Conservation (phyloP, 2,329 filamentous ascomycete species). For the Fonsecaea erecta region DNA sequence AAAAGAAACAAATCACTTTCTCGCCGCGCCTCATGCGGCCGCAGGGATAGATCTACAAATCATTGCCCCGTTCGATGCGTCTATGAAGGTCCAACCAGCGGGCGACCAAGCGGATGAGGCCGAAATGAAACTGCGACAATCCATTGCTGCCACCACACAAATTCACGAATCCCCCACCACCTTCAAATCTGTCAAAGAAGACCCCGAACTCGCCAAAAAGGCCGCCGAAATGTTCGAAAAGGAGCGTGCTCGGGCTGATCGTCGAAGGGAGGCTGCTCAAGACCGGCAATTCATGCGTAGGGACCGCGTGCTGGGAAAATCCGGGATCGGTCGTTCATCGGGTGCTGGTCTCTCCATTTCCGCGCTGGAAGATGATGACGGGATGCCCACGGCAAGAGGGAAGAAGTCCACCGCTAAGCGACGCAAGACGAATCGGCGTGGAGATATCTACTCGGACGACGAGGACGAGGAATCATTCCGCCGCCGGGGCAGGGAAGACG, state of each 20-base stretch:
- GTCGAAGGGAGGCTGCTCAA: conserved; percentile 60
- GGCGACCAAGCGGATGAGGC: conserved; percentile 63
- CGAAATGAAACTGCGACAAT: conserved; percentile 64
- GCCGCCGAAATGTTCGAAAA: conserved; percentile 65
- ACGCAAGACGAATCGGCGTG: conserved; percentile 50
- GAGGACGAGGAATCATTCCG: conserved; percentile 54
- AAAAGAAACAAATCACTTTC: conserved; percentile 67
- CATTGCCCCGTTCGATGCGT: conserved; percentile 66
- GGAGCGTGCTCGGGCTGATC: conserved; percentile 60
- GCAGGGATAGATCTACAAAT: conserved; percentile 63
- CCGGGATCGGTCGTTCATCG: conserved; percentile 49
- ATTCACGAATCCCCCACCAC: conserved; percentile 52
- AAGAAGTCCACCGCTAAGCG: conserved; percentile 44
- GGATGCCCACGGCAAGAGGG: conserved; percentile 46
- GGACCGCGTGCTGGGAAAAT: conserved; percentile 52
- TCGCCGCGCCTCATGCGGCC: conserved; percentile 62
- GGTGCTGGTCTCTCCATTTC: conserved; percentile 59
- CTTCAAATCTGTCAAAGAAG: conserved; percentile 55
- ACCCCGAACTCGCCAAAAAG: conserved; percentile 65
- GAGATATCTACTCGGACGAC: conserved; percentile 54
- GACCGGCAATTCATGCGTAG: conserved; percentile 60
- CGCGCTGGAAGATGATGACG: conserved; percentile 64
- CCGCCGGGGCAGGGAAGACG: conserved; percentile 68
- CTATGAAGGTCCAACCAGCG: conserved; percentile 61
- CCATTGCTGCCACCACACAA: conserved; percentile 61